phyloP scores from a whole-genome alignment of 495 filamentous ascomycete genomes.

The Trichocladium antarcticum region DNA sequence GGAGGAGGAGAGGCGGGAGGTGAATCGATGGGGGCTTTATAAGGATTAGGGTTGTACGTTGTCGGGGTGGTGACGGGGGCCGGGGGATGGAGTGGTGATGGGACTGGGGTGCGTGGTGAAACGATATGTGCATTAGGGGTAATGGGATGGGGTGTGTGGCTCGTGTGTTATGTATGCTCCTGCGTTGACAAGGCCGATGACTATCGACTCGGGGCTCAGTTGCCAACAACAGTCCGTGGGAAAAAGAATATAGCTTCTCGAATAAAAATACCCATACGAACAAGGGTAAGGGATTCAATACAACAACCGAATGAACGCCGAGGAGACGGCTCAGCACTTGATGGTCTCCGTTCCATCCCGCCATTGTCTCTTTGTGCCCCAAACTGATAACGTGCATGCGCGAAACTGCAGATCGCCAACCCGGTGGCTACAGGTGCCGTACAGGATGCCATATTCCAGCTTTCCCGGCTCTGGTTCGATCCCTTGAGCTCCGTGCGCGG shows the following conservation, averaged over 20 bases:
- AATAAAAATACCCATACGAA: not conserved
- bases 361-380: slow-evolving; percentile 2
- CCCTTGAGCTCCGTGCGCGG: too few species aligned
- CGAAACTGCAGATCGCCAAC: not conserved
- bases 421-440: not conserved
- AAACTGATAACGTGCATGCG: not conserved
- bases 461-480: too few species aligned
- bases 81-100: too few species aligned
- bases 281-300: slow-evolving; percentile 2
- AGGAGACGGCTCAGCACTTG: slow-evolving; percentile 45
- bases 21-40: slow-evolving; percentile 39
- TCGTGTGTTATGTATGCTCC: too few species aligned
- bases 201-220: not conserved
- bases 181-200: not conserved
- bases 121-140: too few species aligned
- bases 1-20: slow-evolving; percentile 30
- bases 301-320: slow-evolving; percentile 17
- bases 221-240: not conserved
- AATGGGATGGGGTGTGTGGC: not conserved
- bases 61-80: too few species aligned
- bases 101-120: too few species aligned
- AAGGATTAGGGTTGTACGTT: slow-evolving; percentile 3
- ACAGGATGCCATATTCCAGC: not conserved
- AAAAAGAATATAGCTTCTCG: not conserved
- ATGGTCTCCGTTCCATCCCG: slow-evolving; percentile 26